Conservation (phyloP, 176 grass and related monocot species). For the Canna indica region DNA sequence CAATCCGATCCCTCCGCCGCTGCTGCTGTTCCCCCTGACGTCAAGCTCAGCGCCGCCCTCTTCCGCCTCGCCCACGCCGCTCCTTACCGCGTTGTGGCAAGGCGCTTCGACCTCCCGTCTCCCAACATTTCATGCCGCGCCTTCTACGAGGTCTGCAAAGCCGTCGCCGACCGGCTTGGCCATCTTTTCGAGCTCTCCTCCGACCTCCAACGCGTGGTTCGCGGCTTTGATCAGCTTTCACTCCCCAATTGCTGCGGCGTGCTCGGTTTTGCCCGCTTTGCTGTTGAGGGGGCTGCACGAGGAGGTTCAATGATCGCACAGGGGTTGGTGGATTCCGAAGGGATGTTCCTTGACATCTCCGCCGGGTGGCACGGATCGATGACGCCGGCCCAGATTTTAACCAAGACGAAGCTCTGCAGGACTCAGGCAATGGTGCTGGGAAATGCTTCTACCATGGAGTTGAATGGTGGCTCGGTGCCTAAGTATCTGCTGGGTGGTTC, state of each 20-base stretch:
- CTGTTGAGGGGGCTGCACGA: constrained; percentile 9
- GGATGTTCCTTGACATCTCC: constrained; percentile 77
- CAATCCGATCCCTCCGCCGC: constrained; percentile 18
- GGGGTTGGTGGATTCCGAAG: constrained; percentile 68
- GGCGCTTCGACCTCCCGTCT: constrained; percentile 69
- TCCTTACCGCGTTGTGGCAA: constrained; percentile 39
- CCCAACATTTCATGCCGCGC: constrained; percentile 41
- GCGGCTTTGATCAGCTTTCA: constrained; percentile 50
- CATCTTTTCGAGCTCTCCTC: constrained; percentile 59
- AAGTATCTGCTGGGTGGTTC: constrained; percentile 59
- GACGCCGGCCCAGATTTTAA: constrained; percentile 43
- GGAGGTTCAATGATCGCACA: constrained; percentile 42
- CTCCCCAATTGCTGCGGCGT: constrained; percentile 81
- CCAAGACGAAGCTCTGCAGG: constrained; percentile 49
- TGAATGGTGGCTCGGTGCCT: constrained; percentile 42
- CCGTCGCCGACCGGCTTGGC: constrained; percentile 44
- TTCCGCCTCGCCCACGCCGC: constrained; percentile 81
- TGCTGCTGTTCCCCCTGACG: constrained; percentile 38
- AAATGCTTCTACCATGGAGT: constrained; percentile 42
- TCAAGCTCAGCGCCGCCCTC: constrained; percentile 73
- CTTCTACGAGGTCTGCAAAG: constrained; percentile 85
- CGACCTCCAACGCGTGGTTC: constrained; percentile 48
- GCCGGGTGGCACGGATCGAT: constrained; percentile 54
- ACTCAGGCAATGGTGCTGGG: constrained; percentile 39
- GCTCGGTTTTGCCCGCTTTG: constrained; percentile 56